Conservation (phyloP, 2,329 filamentous ascomycete species). For the Teratosphaeria pseudoeucalypti region DNA sequence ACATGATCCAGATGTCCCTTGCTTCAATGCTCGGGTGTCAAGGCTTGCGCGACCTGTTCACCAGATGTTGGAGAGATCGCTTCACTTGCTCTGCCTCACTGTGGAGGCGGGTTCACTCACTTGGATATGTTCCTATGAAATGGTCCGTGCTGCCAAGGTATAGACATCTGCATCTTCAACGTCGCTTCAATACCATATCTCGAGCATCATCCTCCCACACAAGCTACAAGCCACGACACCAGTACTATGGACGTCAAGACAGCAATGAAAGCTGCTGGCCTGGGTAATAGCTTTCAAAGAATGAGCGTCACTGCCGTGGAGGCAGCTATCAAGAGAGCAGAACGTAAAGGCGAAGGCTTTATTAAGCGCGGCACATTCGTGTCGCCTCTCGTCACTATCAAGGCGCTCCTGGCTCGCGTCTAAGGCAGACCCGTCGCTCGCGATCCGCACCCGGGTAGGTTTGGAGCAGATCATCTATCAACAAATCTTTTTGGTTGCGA, state of each 20-base stretch:
- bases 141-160: no score
- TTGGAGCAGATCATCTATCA: no score
- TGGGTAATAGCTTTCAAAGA: not conserved
- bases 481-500: no score
- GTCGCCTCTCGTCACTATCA: not conserved
- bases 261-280: not conserved
- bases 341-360: not conserved
- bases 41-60: no score
- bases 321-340: not conserved
- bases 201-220: not conserved
- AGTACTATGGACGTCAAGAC: not conserved
- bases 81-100: no score
- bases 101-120: no score
- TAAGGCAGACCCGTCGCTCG: not conserved
- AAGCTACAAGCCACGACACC: not conserved
- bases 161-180: no score
- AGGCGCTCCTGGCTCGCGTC: not conserved
- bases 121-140: no score
- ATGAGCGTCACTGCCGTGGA: not conserved
- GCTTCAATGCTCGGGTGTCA: no score
- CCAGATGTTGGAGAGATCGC: no score
- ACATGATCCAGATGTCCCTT: no score
- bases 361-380: not conserved
- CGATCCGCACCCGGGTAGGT: not conserved
- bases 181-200: not conserved